Conservation (phyloP, 176 grass and related monocot species). For the Zoysia japonica region DNA sequence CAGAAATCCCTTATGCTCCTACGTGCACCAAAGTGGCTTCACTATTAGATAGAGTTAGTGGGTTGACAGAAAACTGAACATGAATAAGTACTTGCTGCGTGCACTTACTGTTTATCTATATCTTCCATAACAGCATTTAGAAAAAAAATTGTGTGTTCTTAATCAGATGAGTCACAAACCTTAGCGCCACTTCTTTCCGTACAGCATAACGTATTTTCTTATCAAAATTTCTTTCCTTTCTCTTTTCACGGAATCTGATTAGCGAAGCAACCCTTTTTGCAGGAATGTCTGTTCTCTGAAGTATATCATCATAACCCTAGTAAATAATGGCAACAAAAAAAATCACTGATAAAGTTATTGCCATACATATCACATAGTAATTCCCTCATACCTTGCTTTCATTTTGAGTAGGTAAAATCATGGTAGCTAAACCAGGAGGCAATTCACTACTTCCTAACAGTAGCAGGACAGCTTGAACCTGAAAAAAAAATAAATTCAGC, state of each 20-base stretch:
- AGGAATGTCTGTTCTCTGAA: conserved; percentile 78
- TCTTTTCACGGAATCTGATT: conserved; percentile 86
- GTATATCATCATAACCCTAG: conserved; percentile 86
- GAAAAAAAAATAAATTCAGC: conserved; percentile 34
- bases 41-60: conserved; percentile 8
- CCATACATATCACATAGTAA: conserved; percentile 17
- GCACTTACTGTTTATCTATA: neutral
- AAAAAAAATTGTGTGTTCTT: neutral
- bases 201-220: conserved; percentile 96
- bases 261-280: conserved; percentile 88
- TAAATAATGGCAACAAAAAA: conserved; percentile 28
- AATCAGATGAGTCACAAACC: conserved; percentile 46
- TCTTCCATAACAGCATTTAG: neutral
- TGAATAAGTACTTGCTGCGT: neutral
- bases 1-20: neutral
- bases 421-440: conserved; percentile 47
- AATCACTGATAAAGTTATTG: neutral
- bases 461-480: conserved; percentile 87
- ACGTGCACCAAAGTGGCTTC: conserved; percentile 18
- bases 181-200: conserved; percentile 91
- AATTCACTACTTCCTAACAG: conserved; percentile 73
- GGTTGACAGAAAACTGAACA: neutral
- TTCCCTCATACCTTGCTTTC: conserved; percentile 52
- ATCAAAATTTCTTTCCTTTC: conserved; percentile 97
- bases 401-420: conserved; percentile 50